Evolutionary conservation across 345 rosid genomes (phyloP).

Genomic region (Jatropha curcas): DNA sequence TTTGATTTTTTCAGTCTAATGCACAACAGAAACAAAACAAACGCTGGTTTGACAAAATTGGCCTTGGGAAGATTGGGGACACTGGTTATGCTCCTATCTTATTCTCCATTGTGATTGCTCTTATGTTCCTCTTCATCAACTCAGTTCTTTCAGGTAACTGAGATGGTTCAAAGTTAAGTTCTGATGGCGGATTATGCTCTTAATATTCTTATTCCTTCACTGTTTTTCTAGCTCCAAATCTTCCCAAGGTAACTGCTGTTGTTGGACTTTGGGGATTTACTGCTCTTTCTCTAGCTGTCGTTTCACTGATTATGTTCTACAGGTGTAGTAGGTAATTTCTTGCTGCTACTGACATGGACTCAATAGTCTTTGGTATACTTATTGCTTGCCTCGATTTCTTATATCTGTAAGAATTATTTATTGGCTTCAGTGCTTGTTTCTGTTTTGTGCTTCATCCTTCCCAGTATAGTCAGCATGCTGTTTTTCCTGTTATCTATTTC

Average conservation of each 20-base stretch:
- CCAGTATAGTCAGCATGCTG: background rate
- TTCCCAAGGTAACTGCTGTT: constrained; percentile 82
- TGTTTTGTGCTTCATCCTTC: background rate
- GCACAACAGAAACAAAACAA: constrained; percentile 46
- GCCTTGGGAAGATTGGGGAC: constrained; percentile 50
- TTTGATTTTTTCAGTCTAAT: constrained; percentile 50
- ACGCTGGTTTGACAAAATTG: constrained; percentile 47
- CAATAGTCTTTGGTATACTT: constrained; percentile 5
- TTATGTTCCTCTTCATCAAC: constrained; percentile 63
- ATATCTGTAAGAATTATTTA: background rate
- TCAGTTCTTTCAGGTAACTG: constrained; percentile 67
- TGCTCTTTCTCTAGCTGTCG: constrained; percentile 60
- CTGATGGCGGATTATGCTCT: background rate
- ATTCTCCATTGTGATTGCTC: constrained; percentile 46
- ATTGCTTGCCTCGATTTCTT: background rate
- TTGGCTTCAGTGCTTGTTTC: background rate
- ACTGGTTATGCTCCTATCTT: constrained; percentile 77
- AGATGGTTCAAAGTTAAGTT: constrained; percentile 4
- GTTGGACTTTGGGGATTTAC: constrained; percentile 85
- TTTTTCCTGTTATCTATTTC: background rate
- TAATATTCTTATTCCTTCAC: constrained; percentile 27
- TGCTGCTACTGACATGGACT: constrained; percentile 16
- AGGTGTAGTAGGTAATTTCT: constrained; percentile 73
- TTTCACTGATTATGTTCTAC: constrained; percentile 61
- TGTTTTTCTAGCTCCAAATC: constrained; percentile 58